These are phyloP conservation scores for Trichoderma asperelloides DNA, from an alignment of 495 filamentous ascomycete genomes.

Conservation along the genomic window DNA sequence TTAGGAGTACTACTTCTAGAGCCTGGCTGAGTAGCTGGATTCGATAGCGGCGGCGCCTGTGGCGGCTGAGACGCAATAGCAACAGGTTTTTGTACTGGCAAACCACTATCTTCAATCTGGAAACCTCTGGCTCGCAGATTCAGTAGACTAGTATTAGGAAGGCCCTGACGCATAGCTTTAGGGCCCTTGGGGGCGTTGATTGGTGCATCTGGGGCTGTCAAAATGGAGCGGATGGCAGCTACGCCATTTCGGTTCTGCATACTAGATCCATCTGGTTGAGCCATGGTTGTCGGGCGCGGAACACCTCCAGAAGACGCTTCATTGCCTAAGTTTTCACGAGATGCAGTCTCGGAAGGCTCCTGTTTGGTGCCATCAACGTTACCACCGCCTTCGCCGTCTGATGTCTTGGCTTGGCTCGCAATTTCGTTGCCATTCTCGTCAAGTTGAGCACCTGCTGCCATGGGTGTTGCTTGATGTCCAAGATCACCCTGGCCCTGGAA, in stretches of 20 bases:
- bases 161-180: conserved; percentile 83
- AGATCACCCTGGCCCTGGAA: conserved; percentile 2
- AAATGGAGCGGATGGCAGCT: conserved; percentile 8
- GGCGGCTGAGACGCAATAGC: conserved; percentile 19
- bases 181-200: conserved; percentile 78
- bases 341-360: not conserved
- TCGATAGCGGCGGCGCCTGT: not conserved
- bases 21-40: conserved; percentile 9
- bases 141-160: conserved; percentile 62
- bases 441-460: conserved; percentile 7
- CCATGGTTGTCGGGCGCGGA: not conserved
- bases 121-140: conserved; percentile 41
- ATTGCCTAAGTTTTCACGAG: conserved; percentile 1
- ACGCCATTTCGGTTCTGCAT: conserved; percentile 3
- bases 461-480: conserved; percentile 11
- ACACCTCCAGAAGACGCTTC: not conserved
- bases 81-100: conserved; percentile 23
- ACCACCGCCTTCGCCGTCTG: conserved; percentile 2
- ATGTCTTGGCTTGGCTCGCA: not conserved
- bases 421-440: conserved; percentile 8
- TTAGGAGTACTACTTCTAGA: conserved; percentile 35
- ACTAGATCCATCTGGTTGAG: not conserved
- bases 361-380: conserved; percentile 26
- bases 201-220: conserved; percentile 35
- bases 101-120: conserved; percentile 30